These are phyloP conservation scores for Phalaenopsis aphrodite DNA, from an alignment of 106 monocot species.

Conservation along the genomic window DNA sequence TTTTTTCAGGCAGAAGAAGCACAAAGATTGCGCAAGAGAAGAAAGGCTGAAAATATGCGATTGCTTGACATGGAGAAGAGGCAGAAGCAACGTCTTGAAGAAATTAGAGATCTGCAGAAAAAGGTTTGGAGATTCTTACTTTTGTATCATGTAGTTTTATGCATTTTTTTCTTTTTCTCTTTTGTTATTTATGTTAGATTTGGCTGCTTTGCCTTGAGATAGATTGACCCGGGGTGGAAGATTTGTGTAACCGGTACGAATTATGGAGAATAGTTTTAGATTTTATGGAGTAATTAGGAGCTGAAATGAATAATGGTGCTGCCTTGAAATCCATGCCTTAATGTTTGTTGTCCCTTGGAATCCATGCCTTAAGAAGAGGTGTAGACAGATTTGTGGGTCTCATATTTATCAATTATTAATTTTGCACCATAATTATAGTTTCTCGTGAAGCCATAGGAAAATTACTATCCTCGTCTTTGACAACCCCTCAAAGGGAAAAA, in stretches of 20 bases:
- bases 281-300: not conserved
- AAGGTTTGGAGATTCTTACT: slow-evolving; percentile 40
- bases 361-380: too few species aligned
- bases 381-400: too few species aligned
- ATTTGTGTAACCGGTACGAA: not conserved
- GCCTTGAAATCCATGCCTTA: not conserved
- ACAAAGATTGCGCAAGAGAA: slow-evolving; percentile 54
- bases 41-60: slow-evolving; percentile 56
- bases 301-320: not conserved
- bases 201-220: not conserved
- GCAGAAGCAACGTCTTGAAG: slow-evolving; percentile 80
- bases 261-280: not conserved
- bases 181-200: not conserved
- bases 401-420: too few species aligned
- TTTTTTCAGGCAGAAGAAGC: slow-evolving; percentile 71
- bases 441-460: too few species aligned
- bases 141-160: not conserved
- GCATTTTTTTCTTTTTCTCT: not conserved
- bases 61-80: slow-evolving; percentile 79
- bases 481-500: too few species aligned
- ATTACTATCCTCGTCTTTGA: too few species aligned
- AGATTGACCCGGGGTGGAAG: not conserved
- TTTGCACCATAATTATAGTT: too few species aligned
- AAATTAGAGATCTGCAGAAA: slow-evolving; percentile 79
- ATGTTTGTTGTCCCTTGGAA: too few species aligned